Base-by-base conservation (phyloP, 1,284 basidiomycete genomes). In the Peniophora sp. region DNA sequence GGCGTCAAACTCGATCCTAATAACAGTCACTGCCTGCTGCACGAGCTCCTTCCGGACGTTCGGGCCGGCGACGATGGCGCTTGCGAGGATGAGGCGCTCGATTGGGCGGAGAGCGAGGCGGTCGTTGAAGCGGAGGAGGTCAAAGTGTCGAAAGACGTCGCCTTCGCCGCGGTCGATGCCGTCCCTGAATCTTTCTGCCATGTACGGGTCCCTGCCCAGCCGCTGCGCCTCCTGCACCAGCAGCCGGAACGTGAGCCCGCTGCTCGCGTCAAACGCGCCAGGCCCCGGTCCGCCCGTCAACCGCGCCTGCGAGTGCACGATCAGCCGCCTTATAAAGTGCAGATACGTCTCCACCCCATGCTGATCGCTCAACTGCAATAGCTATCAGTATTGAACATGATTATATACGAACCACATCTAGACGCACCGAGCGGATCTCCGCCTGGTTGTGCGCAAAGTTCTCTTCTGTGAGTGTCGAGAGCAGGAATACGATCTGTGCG, bases 261-360 rank as follows among this genome's bases (percentile, higher is more conserved):
- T 79, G 20, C 85, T 85, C 25, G 81, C 69, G 62, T 89, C 87
- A 56, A 84, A 82, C 0, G 80, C 70, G 38, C 81, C 69, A 12
- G 84, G 74, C 8, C 78, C 69, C 46, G 77, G 70, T 25, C 76
- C 68, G 27, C 81, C 72, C 12, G 77, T 64, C 45, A 88, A 76
- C 55, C 87, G 77, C 49, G 79, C 71, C 67, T 87, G 84, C n/a
- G 85, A 87, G 55, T 92, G 87, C 45, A 87, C 81, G 61, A 95
- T 90, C 66, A 96, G 85, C 55, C 94, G 87, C 56, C 93, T 88
- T 58, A 97, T 89, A 72, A 95, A 95, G 70, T 97, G 92, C 55
- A 93, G 81, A 71, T 97, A 96, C 56, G 92, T 95, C 68, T 96
- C 94, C 62, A 92, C 79, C 51, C 92, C 92, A 78, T 97, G 91